phyloP scores from a whole-genome alignment of 805 yeast species.

The Teunomyces tritomae region DNA sequence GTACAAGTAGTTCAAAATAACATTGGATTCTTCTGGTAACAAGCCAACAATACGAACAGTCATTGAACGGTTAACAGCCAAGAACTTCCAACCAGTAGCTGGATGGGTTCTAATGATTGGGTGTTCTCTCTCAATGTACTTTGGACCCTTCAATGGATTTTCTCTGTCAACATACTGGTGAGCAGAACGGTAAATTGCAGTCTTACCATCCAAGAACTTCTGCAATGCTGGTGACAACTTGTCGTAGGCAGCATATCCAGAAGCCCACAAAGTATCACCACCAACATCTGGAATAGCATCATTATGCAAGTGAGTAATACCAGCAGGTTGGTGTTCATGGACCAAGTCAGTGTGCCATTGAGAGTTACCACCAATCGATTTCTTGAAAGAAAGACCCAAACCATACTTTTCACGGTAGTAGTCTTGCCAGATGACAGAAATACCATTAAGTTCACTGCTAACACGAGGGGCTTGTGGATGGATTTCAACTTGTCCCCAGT shows the following conservation, averaged over 20 bases:
- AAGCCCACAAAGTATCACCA: constrained; percentile 57
- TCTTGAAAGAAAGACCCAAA: constrained; percentile 26
- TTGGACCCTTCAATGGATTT: constrained; percentile 31
- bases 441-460: constrained; percentile 29
- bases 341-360: constrained; percentile 39
- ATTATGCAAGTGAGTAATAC: constrained; percentile 36
- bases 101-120: constrained; percentile 33
- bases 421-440: constrained; percentile 32
- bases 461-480: constrained; percentile 27
- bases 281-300: constrained; percentile 41
- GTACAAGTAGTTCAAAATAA: constrained; percentile 14
- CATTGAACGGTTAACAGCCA: constrained; percentile 29
- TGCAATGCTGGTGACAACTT: constrained; percentile 51
- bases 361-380: constrained; percentile 22
- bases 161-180: constrained; percentile 38
- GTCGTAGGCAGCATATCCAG: constrained; percentile 58
- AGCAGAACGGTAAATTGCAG: constrained; percentile 43
- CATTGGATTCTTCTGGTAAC: constrained; percentile 22
- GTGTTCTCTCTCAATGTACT: constrained; percentile 27
- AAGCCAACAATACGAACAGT: constrained; percentile 30
- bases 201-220: constrained; percentile 51
- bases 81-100: constrained; percentile 34
- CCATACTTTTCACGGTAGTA: constrained; percentile 23
- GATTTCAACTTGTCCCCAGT: constrained; percentile 30
- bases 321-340: constrained; percentile 37